Base-by-base conservation (phyloP, 2,329 filamentous ascomycete genomes). In the Xylariales sp. region DNA sequence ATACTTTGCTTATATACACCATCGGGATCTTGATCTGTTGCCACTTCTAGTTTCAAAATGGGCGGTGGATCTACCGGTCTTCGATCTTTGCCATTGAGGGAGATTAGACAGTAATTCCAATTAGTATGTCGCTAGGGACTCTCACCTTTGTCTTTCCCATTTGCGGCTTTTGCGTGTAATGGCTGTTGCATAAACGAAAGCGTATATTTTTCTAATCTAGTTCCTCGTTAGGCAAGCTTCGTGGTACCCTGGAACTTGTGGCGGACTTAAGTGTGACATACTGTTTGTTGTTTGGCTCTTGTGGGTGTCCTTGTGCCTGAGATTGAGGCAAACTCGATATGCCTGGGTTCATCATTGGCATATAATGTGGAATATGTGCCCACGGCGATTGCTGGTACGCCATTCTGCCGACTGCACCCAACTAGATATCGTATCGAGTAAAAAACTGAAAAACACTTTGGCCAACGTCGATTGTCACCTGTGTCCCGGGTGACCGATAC, bases 21-120 rank as follows among this genome's bases (percentile, higher is more conserved):
- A 62, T 80, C 76, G 1, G 83, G 82, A 67, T 88, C 85, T 58
- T 80, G 80, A 56, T 80, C 79, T 41, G 78, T 75, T 64, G 80
- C 81, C 64, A 86, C 81, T 62, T 87, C 79, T 54, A 97, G 85
- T 80, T 95, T 90, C 53, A 97, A 83, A 73, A 97, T 92, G 49
- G 93, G 93, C 12, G 93, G 93, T 59, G 94, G 93, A 78, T 97
- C 93, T 75, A 97, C 89, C 7, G 93, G 93, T 79, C 97, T 97
- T 72, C 93, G 90, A 76, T 93, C 91, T 92, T 72, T 69, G 62
- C 60, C 55, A 56, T 43, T 55, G 14, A 14, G 2, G 30, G 30
- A 49, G 18, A 63, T 69, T 30, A 67, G 64, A 65, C 32, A 62
- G 10, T 18, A 18, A 36, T 54, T 57, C 32, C 49, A 39, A 23